A percentile compares a stretch with the other conserved stretches of the same genome.
Evolutionary conservation across 2,329 filamentous ascomycete genomes (phyloP).

Genomic region (Botrytis byssoidea): DNA sequence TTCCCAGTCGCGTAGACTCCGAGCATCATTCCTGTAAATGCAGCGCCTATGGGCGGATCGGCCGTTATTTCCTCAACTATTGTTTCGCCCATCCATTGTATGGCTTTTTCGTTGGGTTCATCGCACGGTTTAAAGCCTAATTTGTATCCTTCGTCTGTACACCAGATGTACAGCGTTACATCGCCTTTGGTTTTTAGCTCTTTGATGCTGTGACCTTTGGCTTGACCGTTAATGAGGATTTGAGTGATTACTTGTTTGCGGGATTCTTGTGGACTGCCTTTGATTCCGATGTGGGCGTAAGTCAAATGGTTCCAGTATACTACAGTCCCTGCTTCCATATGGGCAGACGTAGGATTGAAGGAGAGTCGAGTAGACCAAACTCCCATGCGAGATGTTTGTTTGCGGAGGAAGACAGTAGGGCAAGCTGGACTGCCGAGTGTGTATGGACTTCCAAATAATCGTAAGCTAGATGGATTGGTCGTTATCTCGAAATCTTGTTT

Average conservation of each 20-base stretch:
- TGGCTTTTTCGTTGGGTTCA: neutral
- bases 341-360: neutral
- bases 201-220: neutral
- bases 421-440: neutral
- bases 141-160: neutral
- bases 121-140: neutral
- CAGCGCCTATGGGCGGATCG: neutral
- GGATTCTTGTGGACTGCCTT: neutral
- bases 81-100: slow-evolving; percentile 3
- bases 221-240: neutral
- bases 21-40: slow-evolving; percentile 15
- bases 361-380: slow-evolving; percentile 1
- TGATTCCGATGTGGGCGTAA: neutral
- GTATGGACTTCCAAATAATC: slow-evolving; percentile 3
- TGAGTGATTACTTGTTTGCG: neutral
- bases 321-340: slow-evolving; percentile 1
- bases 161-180: neutral
- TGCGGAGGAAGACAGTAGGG: slow-evolving; percentile 7
- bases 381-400: slow-evolving; percentile 10
- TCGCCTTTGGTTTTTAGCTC: neutral
- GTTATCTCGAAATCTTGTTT: neutral
- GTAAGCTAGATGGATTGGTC: neutral
- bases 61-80: neutral
- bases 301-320: slow-evolving; percentile 13
- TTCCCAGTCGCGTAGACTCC: slow-evolving; percentile 2